These are phyloP conservation scores for Protostelium mycophagum DNA, from an alignment of 78 protist genomes.

Conservation along the genomic window DNA sequence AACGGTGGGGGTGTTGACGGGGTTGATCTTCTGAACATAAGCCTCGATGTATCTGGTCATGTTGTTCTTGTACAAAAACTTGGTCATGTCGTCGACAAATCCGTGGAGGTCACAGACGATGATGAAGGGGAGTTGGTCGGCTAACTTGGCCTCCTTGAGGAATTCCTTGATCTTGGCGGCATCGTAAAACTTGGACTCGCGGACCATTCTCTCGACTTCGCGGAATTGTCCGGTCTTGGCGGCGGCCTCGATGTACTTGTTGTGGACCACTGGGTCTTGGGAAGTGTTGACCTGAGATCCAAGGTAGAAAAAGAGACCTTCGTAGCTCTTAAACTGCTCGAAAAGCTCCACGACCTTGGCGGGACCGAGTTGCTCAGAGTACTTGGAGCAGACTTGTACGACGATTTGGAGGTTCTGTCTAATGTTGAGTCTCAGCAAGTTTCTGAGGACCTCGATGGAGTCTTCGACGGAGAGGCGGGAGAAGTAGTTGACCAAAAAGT, in stretches of 20 bases:
- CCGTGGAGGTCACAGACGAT: constrained; percentile 97
- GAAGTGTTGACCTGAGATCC: constrained; percentile 64
- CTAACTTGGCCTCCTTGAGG: constrained; percentile 90
- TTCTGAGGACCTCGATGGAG: constrained; percentile 84
- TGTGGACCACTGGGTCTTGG: constrained; percentile 91
- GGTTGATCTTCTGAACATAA: constrained; percentile 91
- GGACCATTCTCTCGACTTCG: constrained; percentile 96
- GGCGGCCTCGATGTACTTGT: constrained; percentile 98
- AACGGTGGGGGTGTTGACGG: constrained; percentile 88
- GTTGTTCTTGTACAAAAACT: constrained; percentile 84
- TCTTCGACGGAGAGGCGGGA: constrained; percentile 79
- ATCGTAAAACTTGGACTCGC: constrained; percentile 89
- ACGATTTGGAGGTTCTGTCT: constrained; percentile 88
- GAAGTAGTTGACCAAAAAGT: constrained; percentile 87
- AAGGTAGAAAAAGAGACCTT: constrained; percentile 78
- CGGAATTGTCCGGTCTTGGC: constrained; percentile 82
- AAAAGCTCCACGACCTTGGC: constrained; percentile 83
- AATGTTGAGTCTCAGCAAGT: constrained; percentile 81
- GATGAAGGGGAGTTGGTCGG: constrained; percentile 96
- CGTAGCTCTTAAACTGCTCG: constrained; percentile 84
- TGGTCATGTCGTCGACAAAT: constrained; percentile 95
- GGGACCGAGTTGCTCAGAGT: constrained; percentile 80
- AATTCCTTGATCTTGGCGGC: constrained; percentile 91
- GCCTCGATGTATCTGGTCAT: constrained; percentile 88
- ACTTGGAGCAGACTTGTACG: constrained; percentile 91